Conservation (phyloP, 1,284 basidiomycete species). For the Taiwanofungus camphoratus region DNA sequence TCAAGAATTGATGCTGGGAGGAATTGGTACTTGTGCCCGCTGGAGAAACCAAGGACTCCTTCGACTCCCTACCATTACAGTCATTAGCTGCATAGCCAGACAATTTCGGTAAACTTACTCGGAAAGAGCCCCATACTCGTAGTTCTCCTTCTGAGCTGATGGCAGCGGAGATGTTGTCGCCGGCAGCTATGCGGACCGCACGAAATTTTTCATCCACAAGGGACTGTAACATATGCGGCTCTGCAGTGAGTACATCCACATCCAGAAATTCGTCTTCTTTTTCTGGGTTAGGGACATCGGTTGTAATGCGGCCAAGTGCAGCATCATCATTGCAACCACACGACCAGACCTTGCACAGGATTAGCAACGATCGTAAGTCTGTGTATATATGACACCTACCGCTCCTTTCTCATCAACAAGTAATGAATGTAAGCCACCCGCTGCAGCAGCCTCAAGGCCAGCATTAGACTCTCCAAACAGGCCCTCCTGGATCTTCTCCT, state of each 20-base stretch:
- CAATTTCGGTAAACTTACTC: slow-evolving; percentile 46
- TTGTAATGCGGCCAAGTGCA: slow-evolving; percentile 72
- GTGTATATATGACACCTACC: slow-evolving; percentile 40
- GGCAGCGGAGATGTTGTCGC: slow-evolving; percentile 80
- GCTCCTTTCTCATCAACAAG: slow-evolving; percentile 80
- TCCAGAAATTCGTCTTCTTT: slow-evolving; percentile 44
- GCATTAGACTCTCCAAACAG: slow-evolving; percentile 61
- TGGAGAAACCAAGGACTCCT: slow-evolving; percentile 81
- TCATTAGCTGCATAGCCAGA: slow-evolving; percentile 5
- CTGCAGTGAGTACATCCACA: slow-evolving; percentile 73
- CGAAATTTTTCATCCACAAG: slow-evolving; percentile 75
- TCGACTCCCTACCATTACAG: slow-evolving; percentile 50
- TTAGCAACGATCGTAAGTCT: not conserved
- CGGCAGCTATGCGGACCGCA: slow-evolving; percentile 74
- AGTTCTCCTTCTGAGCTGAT: slow-evolving; percentile 74
- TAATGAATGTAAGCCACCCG: slow-evolving; percentile 81
- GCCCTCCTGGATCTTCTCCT: slow-evolving; percentile 59
- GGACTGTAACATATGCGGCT: slow-evolving; percentile 67
- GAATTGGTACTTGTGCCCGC: slow-evolving; percentile 56
- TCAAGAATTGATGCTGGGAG: slow-evolving; percentile 65
- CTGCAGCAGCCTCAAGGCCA: slow-evolving; percentile 72
- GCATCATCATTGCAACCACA: slow-evolving; percentile 92
- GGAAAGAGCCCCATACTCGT: slow-evolving; percentile 87
- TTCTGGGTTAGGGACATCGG: slow-evolving; percentile 19
- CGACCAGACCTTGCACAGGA: slow-evolving; percentile 59